Evolutionary conservation across 371 early-diverging fungal species (phyloP).

Genomic region (Circinella umbellata): DNA sequence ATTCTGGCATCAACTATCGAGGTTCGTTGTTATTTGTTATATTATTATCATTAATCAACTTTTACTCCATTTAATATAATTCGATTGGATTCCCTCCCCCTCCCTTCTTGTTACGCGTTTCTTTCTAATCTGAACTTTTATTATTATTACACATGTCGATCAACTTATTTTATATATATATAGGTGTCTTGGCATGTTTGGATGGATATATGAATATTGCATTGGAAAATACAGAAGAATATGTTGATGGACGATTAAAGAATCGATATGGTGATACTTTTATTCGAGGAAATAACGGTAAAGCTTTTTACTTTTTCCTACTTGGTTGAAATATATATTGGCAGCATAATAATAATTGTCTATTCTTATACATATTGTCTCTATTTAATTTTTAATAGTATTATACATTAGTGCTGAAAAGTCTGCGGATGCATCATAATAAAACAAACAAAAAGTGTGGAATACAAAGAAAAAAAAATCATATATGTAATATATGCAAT

Average conservation of each 20-base stretch:
- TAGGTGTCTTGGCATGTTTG: constrained; percentile 92
- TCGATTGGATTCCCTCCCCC: too few relatives aligned
- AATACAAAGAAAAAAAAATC: neutral
- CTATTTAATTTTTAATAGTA: constrained; percentile 25
- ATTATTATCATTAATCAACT: neutral
- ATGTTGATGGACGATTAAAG: constrained; percentile 88
- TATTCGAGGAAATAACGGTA: constrained; percentile 97
- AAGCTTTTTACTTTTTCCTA: neutral
- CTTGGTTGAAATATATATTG: too few relatives aligned
- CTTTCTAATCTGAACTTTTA: neutral
- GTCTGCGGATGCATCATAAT: constrained; percentile 14
- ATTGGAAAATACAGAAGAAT: constrained; percentile 95
- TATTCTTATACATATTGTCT: too few relatives aligned
- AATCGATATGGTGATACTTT: constrained; percentile 96
- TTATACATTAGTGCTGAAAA: constrained; percentile 55
- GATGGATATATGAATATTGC: constrained; percentile 99
- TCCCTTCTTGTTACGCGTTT: neutral
- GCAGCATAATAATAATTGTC: too few relatives aligned
- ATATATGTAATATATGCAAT: neutral
- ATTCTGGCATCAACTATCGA: constrained; percentile 94
- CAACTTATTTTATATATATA: neutral
- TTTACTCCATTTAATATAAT: too few relatives aligned
- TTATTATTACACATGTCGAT: too few relatives aligned
- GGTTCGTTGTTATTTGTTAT: constrained; percentile 50
- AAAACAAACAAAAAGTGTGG: constrained; percentile 19